Evolutionary conservation across 495 filamentous ascomycete genomes (phyloP).

Genomic region (Beverwykella pulmonaria): DNA sequence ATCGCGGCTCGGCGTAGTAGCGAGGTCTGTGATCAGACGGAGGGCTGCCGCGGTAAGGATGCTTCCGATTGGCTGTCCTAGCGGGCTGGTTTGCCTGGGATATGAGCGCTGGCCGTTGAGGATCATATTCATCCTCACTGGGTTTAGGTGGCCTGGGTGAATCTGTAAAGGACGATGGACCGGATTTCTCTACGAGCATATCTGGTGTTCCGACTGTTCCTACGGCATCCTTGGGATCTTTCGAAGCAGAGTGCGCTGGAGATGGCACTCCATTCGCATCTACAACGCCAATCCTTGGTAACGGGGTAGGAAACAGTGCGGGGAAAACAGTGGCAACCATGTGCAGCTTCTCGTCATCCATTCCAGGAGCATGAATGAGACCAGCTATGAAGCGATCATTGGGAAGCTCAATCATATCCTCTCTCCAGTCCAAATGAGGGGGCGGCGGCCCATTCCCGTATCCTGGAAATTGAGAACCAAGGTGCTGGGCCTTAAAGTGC

Average conservation of each 20-base stretch:
- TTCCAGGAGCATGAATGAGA: conserved; percentile 52
- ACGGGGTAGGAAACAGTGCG: conserved; percentile 37
- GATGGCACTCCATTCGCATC: conserved; percentile 40
- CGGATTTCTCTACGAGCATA: conserved; percentile 22
- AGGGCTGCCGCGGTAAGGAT: conserved; percentile 18
- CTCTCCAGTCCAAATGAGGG: conserved; percentile 60
- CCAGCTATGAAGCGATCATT: conserved; percentile 53
- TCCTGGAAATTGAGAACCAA: conserved; percentile 44
- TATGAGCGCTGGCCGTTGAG: conserved; percentile 42
- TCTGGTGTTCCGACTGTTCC: conserved; percentile 19
- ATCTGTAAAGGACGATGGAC: conserved; percentile 27
- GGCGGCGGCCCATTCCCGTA: conserved; percentile 26
- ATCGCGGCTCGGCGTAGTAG: conserved; percentile 26
- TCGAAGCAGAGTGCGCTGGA: conserved; percentile 34
- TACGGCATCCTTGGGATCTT: conserved; percentile 21
- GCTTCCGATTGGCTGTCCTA: conserved; percentile 10
- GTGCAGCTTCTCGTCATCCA: conserved; percentile 59
- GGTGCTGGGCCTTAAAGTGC: conserved; percentile 68
- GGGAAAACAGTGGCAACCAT: conserved; percentile 65
- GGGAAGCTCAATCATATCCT: conserved; percentile 71
- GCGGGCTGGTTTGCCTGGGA: conserved; percentile 14
- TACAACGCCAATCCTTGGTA: conserved; percentile 42
- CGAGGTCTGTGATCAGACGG: conserved; percentile 27
- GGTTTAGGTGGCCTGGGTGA: conserved; percentile 30
- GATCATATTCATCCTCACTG: conserved; percentile 52